Conservation (phyloP, 2,329 filamentous ascomycete species). For the Pezicula radicicola region DNA sequence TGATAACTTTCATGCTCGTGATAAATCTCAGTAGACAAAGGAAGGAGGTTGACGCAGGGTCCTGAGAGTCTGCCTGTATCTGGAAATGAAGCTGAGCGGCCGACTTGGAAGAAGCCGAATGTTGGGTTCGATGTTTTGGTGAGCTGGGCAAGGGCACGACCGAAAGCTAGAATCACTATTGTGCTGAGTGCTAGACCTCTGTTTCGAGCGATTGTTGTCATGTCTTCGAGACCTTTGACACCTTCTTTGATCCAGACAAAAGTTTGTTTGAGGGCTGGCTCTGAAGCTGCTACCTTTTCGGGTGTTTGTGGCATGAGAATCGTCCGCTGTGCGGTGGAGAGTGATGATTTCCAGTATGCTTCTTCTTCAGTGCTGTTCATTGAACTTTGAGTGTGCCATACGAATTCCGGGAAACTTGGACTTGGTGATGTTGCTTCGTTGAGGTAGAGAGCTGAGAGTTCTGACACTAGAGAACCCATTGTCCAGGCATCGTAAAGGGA, state of each 20-base stretch:
- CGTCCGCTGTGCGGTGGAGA: not conserved
- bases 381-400: not conserved
- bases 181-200: not conserved
- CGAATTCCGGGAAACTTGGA: not conserved
- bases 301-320: not conserved
- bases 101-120: constrained; percentile 3
- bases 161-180: constrained; percentile 1
- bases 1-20: not conserved
- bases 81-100: not conserved
- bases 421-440: not conserved
- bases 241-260: not conserved
- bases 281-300: not conserved
- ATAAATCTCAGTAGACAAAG: not conserved
- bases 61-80: not conserved
- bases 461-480: not conserved
- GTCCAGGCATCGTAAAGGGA: not conserved
- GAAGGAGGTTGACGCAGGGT: constrained; percentile 1
- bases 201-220: not conserved
- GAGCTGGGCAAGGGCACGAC: not conserved
- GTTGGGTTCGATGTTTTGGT: not conserved
- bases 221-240: not conserved
- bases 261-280: not conserved
- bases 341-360: not conserved
- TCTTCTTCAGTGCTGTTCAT: not conserved
- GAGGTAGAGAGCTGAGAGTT: not conserved